A percentile compares a stretch with the other conserved stretches of the same genome.
Conservation (phyloP, 108 stramenopile species). For the Stephanodiscus minutulus region DNA sequence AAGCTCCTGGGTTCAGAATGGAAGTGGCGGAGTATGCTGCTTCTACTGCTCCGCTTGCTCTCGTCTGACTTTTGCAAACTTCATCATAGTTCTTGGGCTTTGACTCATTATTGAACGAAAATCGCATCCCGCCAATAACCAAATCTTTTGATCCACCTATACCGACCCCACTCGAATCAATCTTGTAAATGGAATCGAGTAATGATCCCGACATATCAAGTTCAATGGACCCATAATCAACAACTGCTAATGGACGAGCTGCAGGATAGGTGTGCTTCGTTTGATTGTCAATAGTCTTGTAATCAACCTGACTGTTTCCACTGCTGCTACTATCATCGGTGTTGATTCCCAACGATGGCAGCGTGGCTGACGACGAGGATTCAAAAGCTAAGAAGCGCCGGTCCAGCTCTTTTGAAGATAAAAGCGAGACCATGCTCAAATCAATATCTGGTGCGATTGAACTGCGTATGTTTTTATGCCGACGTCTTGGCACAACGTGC, state of each 20-base stretch:
- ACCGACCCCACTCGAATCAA: background rate
- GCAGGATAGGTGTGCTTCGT: background rate
- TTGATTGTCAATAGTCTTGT: background rate
- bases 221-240: constrained; percentile 31
- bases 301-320: background rate
- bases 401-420: constrained; percentile 22
- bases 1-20: background rate
- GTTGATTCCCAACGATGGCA: no score
- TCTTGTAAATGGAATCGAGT: constrained; percentile 33
- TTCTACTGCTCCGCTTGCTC: background rate
- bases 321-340: constrained; percentile 3
- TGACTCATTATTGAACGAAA: background rate
- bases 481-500: background rate
- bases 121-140: background rate
- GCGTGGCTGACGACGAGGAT: background rate
- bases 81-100: background rate
- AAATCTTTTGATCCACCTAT: background rate
- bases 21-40: background rate
- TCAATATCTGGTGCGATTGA: constrained; percentile 13
- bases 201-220: constrained; percentile 28
- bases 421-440: constrained; percentile 18
- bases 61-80: background rate
- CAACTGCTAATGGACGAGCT: constrained; percentile 22
- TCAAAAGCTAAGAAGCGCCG: background rate
- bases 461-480: background rate